A percentile compares a stretch with the other conserved stretches of the same genome.
These are phyloP conservation scores for Lodderomyces orthopsilosis DNA, from an alignment of 1,139 yeast genomes.

Conservation along the genomic window DNA sequence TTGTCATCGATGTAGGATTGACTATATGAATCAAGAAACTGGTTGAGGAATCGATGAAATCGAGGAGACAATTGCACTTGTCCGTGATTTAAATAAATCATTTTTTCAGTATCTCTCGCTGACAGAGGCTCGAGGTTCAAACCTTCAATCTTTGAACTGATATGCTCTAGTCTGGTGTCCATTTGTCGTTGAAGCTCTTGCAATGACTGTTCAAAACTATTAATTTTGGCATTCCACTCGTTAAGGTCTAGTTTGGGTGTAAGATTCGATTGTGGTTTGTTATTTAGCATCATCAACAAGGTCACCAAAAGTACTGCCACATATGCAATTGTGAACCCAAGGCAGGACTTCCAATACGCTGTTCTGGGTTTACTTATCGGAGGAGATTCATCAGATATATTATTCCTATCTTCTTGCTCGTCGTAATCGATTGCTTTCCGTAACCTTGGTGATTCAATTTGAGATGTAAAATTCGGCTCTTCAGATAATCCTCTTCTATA, in stretches of 20 bases:
- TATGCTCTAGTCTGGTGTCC: neutral
- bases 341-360: neutral
- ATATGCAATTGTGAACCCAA: neutral
- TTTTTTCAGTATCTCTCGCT: neutral
- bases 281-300: neutral
- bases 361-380: neutral
- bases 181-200: neutral
- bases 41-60: constrained; percentile 36
- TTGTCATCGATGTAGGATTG: constrained; percentile 10
- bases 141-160: neutral
- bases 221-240: neutral
- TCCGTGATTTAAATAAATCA: constrained; percentile 21
- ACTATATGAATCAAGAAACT: constrained; percentile 32
- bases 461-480: neutral
- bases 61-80: constrained; percentile 42
- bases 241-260: neutral
- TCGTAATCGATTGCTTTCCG: constrained; percentile 1
- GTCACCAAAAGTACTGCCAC: neutral
- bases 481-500: constrained; percentile 1
- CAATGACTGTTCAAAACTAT: neutral
- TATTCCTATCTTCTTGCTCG: constrained; percentile 3
- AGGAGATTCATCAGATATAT: neutral
- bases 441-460: constrained; percentile 1
- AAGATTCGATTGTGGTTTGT: neutral
- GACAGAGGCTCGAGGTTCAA: neutral